These are phyloP conservation scores for Talaromyces sp. DNA, from an alignment of 2,329 filamentous ascomycete species.

Conservation along the genomic window DNA sequence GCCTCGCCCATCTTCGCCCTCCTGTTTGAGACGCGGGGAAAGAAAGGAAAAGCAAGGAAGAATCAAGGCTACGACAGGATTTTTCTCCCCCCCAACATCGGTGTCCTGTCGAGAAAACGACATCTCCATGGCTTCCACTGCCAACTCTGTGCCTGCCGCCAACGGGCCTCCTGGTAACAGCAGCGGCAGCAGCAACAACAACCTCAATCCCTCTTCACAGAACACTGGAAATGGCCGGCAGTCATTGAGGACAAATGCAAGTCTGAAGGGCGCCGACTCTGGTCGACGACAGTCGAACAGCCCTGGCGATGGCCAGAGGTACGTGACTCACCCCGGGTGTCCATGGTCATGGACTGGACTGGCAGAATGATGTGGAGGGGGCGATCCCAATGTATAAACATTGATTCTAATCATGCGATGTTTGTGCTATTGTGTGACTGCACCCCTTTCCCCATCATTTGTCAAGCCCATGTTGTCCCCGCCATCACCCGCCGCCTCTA, in stretches of 20 bases:
- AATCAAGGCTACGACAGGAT: neutral
- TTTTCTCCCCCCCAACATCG: constrained; percentile 25
- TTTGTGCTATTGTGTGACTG: neutral
- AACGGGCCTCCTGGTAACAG: constrained; percentile 33
- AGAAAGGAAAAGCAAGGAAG: neutral
- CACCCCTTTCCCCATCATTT: neutral
- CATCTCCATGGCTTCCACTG: constrained; percentile 36
- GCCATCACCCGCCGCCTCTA: neutral
- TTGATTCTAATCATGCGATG: neutral
- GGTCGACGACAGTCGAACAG: constrained; percentile 52
- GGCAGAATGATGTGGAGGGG: neutral
- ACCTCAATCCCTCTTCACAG: constrained; percentile 28
- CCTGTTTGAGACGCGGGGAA: constrained; percentile 26
- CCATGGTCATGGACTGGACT: neutral
- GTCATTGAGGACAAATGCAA: constrained; percentile 46
- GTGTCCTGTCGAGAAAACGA: constrained; percentile 24
- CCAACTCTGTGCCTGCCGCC: constrained; percentile 30
- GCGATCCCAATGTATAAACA: neutral
- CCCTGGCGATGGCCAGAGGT: constrained; percentile 52
- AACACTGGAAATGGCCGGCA: constrained; percentile 33
- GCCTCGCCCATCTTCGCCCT: constrained; percentile 21
- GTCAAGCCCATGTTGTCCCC: neutral
- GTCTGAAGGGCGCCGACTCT: constrained; percentile 46
- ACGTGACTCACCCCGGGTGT: constrained; percentile 25
- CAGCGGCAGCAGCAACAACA: neutral